Percentiles rank a stretch among this genome's conserved stretches.
phyloP scores from a whole-genome alignment of 345 rosid species.

The Populus alba region DNA sequence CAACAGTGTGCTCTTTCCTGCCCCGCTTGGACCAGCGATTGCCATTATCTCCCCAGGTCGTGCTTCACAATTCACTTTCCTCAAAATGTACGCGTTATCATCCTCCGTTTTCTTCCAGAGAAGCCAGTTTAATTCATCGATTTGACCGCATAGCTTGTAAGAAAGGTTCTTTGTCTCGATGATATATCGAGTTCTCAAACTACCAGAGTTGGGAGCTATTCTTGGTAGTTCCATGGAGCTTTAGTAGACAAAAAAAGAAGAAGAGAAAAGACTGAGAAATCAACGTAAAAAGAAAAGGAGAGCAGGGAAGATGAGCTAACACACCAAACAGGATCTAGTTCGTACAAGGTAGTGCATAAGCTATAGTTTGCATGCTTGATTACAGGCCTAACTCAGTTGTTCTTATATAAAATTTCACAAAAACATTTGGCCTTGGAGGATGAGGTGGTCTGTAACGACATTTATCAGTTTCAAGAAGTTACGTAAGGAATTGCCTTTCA shows the following conservation, averaged over 20 bases:
- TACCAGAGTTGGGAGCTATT: background rate
- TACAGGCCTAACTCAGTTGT: background rate
- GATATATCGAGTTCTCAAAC: conserved; percentile 1
- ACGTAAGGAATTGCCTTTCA: background rate
- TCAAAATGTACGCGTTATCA: conserved; percentile 13
- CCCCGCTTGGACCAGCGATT: conserved; percentile 35
- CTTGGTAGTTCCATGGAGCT: conserved; percentile 22
- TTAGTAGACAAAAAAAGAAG: background rate
- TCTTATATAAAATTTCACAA: background rate
- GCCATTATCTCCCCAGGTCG: conserved; percentile 32
- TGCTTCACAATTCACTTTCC: conserved; percentile 31
- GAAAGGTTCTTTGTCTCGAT: conserved; percentile 23
- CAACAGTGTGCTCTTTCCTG: conserved; percentile 34
- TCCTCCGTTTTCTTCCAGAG: background rate
- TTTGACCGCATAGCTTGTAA: conserved; percentile 15
- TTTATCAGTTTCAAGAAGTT: conserved; percentile 20
- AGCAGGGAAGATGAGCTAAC: conserved; percentile 26
- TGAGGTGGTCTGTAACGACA: background rate
- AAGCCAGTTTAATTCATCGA: conserved; percentile 18
- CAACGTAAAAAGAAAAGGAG: background rate
- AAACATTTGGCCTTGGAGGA: background rate
- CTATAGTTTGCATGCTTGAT: too few relatives aligned
- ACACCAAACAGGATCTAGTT: conserved; percentile 17
- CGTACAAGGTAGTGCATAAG: conserved; percentile 1
- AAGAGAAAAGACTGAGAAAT: background rate